phyloP scores from a whole-genome alignment of 257 asterid genomes.

The Coffea canephora region DNA sequence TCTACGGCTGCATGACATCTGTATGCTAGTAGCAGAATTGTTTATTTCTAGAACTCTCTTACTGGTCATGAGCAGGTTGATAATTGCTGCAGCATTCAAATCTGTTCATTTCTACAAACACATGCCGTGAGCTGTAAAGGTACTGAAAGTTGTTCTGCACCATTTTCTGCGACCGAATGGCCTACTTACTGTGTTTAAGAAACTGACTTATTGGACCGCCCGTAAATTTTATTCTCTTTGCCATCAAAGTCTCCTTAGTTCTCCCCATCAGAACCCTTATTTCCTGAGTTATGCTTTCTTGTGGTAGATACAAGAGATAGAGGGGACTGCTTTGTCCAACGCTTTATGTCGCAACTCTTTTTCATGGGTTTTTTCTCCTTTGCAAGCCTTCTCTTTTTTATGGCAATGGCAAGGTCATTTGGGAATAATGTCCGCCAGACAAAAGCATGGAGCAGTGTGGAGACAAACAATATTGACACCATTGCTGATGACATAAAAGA shows the following conservation, averaged over 20 bases:
- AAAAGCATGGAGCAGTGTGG: conserved; percentile 83
- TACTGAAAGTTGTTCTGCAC: neutral
- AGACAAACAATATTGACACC: conserved; percentile 57
- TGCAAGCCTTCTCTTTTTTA: conserved; percentile 48
- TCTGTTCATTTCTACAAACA: neutral
- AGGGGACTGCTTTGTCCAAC: conserved; percentile 74
- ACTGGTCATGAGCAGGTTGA: too few species aligned
- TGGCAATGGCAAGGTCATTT: conserved; percentile 92
- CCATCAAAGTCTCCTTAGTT: conserved; percentile 18
- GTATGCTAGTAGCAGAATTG: neutral
- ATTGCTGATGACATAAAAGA: conserved; percentile 81
- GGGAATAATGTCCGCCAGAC: conserved; percentile 79
- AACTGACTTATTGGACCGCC: neutral
- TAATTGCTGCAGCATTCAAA: too few species aligned
- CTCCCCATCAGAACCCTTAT: conserved; percentile 36
- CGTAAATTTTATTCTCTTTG: too few species aligned
- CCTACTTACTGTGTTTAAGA: neutral
- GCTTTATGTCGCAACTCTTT: conserved; percentile 48
- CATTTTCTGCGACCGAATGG: neutral
- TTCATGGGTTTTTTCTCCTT: conserved; percentile 58
- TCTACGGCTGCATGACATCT: neutral
- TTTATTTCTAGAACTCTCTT: too few species aligned
- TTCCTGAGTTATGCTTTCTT: conserved; percentile 42
- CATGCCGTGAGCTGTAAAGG: neutral
- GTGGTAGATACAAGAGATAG: conserved; percentile 43